These are phyloP conservation scores for Euphorbia peplus DNA, from an alignment of 345 rosid species.

Conservation along the genomic window DNA sequence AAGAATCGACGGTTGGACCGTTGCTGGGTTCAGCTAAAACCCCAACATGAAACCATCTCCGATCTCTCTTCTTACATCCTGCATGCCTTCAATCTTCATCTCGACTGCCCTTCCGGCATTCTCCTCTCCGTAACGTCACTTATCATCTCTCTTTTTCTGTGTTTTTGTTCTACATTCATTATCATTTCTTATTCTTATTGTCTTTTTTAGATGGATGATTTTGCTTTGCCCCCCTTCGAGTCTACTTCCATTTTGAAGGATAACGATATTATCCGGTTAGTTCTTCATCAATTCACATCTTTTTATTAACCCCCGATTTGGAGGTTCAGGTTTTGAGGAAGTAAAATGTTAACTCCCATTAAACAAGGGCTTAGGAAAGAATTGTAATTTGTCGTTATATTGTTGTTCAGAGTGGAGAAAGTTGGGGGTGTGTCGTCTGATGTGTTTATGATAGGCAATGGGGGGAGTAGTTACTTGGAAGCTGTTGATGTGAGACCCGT, in stretches of 20 bases:
- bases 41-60: conserved; percentile 58
- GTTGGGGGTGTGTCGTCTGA: conserved; percentile 37
- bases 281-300: not conserved
- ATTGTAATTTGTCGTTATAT: not conserved
- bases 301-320: too few relatives aligned
- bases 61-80: conserved; percentile 62
- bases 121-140: conserved; percentile 51
- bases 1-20: conserved; percentile 54
- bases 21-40: conserved; percentile 81
- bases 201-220: conserved; percentile 84
- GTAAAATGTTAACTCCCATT: too few relatives aligned
- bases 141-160: not conserved
- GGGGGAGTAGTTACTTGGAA: conserved; percentile 28
- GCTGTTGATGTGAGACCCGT: conserved; percentile 39
- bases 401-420: conserved; percentile 54
- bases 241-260: conserved; percentile 69
- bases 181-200: not conserved
- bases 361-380: too few relatives aligned
- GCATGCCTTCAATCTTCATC: conserved; percentile 48
- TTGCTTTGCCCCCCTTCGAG: conserved; percentile 81
- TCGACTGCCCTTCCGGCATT: conserved; percentile 71
- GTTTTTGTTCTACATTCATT: not conserved
- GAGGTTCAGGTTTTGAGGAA: too few relatives aligned
- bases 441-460: conserved; percentile 26
- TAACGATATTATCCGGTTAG: conserved; percentile 73